phyloP scores from a whole-genome alignment of 768 basidiomycete species.

The Lactarius tabidus region DNA sequence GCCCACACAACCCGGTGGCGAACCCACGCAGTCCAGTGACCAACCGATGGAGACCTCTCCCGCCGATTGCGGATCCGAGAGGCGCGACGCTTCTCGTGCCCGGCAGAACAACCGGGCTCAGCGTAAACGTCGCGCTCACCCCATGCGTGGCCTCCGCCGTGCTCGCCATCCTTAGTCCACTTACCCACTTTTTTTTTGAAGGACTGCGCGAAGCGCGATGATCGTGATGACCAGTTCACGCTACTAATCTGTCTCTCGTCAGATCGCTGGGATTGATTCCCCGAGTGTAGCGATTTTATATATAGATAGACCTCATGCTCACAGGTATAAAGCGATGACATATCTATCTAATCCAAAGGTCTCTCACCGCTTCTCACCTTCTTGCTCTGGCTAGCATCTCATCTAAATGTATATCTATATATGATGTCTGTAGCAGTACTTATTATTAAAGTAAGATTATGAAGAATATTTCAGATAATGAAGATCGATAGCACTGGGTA shows the following conservation, averaged over 20 bases:
- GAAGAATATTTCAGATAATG: too few species aligned
- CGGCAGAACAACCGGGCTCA: not conserved
- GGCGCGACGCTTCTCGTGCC: not conserved
- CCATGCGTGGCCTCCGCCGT: slow-evolving; percentile 9
- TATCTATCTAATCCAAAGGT: slow-evolving; percentile 2
- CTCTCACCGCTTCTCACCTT: too few species aligned
- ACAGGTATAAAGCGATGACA: not conserved
- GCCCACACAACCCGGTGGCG: too few species aligned
- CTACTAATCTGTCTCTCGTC: not conserved
- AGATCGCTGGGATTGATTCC: not conserved
- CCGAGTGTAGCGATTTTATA: not conserved
- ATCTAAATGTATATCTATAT: too few species aligned
- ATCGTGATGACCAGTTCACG: not conserved
- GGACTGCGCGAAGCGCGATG: too few species aligned
- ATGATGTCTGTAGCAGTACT: too few species aligned
- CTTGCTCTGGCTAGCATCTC: not conserved
- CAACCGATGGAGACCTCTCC: not conserved
- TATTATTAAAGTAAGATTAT: too few species aligned
- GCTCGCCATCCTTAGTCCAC: slow-evolving; percentile 1
- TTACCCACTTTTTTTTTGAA: not conserved
- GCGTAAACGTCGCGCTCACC: slow-evolving; percentile 8
- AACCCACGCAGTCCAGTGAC: too few species aligned
- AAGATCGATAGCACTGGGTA: too few species aligned
- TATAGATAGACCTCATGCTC: not conserved
- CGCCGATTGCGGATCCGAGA: slow-evolving; percentile 6